A percentile compares a stretch with the other conserved stretches of the same genome.
Conservation (phyloP, 169 alveolate species). For the Cryptosporidium muris region DNA sequence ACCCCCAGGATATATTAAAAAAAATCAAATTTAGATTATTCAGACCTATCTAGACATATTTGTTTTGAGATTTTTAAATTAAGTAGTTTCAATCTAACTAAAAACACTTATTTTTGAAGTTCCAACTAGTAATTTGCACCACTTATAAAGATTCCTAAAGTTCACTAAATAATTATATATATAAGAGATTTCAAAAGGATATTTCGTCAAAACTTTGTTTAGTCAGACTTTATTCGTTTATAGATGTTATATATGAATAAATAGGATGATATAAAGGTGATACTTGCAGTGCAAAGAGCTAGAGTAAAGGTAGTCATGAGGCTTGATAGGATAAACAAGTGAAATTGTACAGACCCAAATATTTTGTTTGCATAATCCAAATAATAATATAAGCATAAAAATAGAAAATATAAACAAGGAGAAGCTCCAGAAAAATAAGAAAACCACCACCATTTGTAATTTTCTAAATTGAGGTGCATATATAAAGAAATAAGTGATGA, state of each 20-base stretch:
- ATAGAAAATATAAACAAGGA: constrained; percentile 53
- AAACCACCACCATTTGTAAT: constrained; percentile 71
- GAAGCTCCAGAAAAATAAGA: constrained; percentile 50
- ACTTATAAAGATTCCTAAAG: no score
- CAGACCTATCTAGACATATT: no score
- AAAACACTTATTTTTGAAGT: no score
- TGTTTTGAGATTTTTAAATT: no score
- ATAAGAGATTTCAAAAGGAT: no score
- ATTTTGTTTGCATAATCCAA: constrained; percentile 43
- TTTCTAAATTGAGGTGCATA: constrained; percentile 59
- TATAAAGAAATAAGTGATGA: constrained; percentile 45
- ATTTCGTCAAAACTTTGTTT: neutral
- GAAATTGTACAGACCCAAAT: constrained; percentile 41
- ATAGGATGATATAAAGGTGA: constrained; percentile 53
- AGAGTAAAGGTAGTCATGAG: constrained; percentile 33
- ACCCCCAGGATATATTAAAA: no score
- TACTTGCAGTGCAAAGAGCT: constrained; percentile 13
- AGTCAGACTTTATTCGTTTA: constrained; percentile 61
- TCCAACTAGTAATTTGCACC: no score
- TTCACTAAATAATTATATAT: no score
- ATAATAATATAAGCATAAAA: constrained; percentile 48
- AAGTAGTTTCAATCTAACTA: no score
- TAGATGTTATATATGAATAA: constrained; percentile 47
- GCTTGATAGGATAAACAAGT: constrained; percentile 39
- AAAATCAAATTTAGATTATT: no score